Conservation (phyloP, 2,329 filamentous ascomycete genomes). For the Xylariaceae sp. region DNA sequence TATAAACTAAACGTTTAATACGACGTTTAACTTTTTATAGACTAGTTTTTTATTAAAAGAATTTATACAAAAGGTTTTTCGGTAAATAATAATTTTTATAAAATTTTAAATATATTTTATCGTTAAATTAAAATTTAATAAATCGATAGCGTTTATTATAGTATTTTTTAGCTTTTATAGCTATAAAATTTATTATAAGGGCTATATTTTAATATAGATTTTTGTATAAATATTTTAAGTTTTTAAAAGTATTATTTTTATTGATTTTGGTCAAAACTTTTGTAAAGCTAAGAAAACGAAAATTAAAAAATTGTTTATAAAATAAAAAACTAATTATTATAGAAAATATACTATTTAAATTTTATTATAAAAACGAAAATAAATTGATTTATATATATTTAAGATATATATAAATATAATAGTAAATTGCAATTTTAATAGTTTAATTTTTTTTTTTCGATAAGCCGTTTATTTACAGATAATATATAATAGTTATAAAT, state of each 20-base stretch:
- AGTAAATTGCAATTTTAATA: constrained; percentile 4
- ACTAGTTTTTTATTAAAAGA: neutral
- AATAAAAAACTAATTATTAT: neutral
- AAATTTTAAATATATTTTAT: neutral
- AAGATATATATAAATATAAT: constrained; percentile 4
- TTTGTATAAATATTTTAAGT: neutral
- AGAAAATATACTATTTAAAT: constrained; percentile 8
- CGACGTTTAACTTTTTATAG: constrained; percentile 1
- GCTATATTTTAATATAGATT: neutral
- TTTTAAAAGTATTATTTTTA: neutral
- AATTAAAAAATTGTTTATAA: constrained; percentile 1
- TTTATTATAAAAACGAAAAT: constrained; percentile 3
- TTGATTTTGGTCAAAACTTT: constrained; percentile 2
- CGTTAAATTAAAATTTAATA: constrained; percentile 1
- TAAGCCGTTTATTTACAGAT: neutral
- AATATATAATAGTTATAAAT: neutral
- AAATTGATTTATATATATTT: neutral
- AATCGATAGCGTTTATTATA: constrained; percentile 5
- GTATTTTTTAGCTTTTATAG: neutral
- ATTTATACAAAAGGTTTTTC: neutral
- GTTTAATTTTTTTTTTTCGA: constrained; percentile 3
- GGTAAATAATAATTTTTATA: constrained; percentile 4
- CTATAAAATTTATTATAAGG: neutral
- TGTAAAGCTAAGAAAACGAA: constrained; percentile 1
- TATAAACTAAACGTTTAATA: constrained; percentile 2